Evolutionary conservation across 2,329 filamentous ascomycete genomes (phyloP).

Genomic region (Pseudovirgaria hyperparasitica): DNA sequence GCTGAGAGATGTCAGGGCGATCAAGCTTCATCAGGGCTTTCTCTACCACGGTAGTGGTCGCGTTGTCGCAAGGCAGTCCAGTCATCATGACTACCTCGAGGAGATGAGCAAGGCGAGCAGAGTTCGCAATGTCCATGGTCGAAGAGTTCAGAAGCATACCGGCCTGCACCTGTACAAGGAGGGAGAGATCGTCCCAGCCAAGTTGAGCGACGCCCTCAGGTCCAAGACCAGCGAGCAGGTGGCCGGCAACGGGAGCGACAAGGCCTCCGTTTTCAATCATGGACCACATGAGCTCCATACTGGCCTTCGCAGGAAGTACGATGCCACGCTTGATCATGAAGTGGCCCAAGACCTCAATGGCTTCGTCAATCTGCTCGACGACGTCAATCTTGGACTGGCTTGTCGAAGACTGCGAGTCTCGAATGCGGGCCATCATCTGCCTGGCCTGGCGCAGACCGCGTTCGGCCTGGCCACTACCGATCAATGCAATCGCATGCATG

Average conservation of each 20-base stretch:
- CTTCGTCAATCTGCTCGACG: slow-evolving; percentile 76
- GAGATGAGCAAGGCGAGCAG: slow-evolving; percentile 48
- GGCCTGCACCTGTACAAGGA: slow-evolving; percentile 48
- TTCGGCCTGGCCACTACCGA: slow-evolving; percentile 73
- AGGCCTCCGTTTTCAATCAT: slow-evolving; percentile 55
- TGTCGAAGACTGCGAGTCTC: slow-evolving; percentile 42
- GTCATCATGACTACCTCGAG: slow-evolving; percentile 44
- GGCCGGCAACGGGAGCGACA: slow-evolving; percentile 45
- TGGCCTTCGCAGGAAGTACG: slow-evolving; percentile 39
- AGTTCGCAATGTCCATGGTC: slow-evolving; percentile 42
- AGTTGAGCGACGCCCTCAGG: slow-evolving; percentile 47
- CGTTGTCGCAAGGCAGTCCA: slow-evolving; percentile 40
- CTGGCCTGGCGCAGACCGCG: slow-evolving; percentile 70
- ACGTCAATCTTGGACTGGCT: slow-evolving; percentile 39
- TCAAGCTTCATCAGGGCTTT: slow-evolving; percentile 43
- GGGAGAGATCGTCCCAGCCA: slow-evolving; percentile 38
- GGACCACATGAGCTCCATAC: slow-evolving; percentile 47
- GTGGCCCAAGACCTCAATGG: slow-evolving; percentile 54
- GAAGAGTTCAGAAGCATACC: slow-evolving; percentile 34
- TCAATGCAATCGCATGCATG: slow-evolving; percentile 82
- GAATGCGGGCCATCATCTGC: slow-evolving; percentile 76
- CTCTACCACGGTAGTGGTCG: slow-evolving; percentile 45
- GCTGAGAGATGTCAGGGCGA: slow-evolving; percentile 32
- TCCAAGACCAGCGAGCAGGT: slow-evolving; percentile 47
- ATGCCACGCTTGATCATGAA: slow-evolving; percentile 42